Base-by-base conservation (phyloP, 495 filamentous ascomycete species). In the Tuber umbilicatum region DNA sequence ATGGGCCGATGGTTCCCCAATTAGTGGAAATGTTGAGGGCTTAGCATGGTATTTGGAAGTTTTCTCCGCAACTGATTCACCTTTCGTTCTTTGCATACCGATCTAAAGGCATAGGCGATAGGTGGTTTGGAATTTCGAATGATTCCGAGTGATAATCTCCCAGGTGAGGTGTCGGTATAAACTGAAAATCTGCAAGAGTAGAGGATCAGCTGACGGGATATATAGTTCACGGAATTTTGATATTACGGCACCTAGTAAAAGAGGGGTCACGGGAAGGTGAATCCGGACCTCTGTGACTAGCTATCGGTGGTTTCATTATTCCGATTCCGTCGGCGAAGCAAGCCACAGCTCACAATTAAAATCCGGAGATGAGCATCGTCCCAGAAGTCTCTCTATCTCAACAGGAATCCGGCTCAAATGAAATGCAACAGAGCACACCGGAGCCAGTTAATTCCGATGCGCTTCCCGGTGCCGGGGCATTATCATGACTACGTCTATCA, bases 401-500 rank as follows among this genome's bases (percentile, higher is more conserved):
- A 0, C 55, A 35, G 55, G 55, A 64, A 64, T 64, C 55, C 55
- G 55, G 55, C 55, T 64, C 10, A 64, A 35, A 14, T 35, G 27
- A 35, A 35, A 64, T 17, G 55, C 27, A 64, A 64, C 55, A 64
- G 55, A 64, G 27, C 55, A 14, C 27, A 17, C 55, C 55, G 27
- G 55, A 31, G 55, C 55, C 55, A 64, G 55, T 64, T 64, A 64
- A 64, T 64, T 64, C 55, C 55, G 55, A 64, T 64, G 55, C 14
- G 1, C 27, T 19, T 35, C 27, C 27, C 14, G 55, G 27, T 17
- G 55, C 55, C 27, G 55, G 55, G 14, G 27, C n/a, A 45, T 60
- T 31, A 73, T 73, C 45, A 38, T 45, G 70, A 35, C 70, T 35
- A 14, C 69, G 39, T 21, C 35, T 17, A 70, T n/a, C 69, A 70